Percentiles rank a stretch among this genome's conserved stretches.
Evolutionary conservation across 2,329 filamentous ascomycete species (phyloP).

Genomic region (Microdochium paspali): DNA sequence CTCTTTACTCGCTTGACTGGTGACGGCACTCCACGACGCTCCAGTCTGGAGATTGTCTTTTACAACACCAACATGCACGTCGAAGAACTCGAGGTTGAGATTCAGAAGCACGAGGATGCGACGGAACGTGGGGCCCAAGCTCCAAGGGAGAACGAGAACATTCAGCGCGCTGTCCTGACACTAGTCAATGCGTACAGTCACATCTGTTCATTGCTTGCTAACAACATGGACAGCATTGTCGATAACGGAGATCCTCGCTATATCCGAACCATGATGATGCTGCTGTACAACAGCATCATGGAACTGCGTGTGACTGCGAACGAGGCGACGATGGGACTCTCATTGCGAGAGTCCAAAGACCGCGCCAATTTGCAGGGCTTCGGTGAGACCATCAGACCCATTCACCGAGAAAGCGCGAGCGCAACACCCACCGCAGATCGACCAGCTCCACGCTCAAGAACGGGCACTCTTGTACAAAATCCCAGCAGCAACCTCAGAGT

Average conservation of each 20-base stretch:
- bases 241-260: constrained; percentile 58
- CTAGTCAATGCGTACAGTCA: constrained; percentile 57
- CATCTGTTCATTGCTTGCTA: constrained; percentile 50
- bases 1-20: constrained; percentile 53
- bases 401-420: constrained; percentile 40
- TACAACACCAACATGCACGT: constrained; percentile 61
- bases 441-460: constrained; percentile 26
- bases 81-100: constrained; percentile 55
- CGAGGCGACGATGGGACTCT: constrained; percentile 14
- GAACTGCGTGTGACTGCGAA: constrained; percentile 47
- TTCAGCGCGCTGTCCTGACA: constrained; percentile 53
- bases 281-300: constrained; percentile 59
- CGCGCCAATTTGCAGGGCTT: constrained; percentile 6
- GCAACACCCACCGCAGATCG: constrained; percentile 41
- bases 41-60: constrained; percentile 57
- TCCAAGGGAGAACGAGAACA: constrained; percentile 50
- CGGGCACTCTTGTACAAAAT: constrained; percentile 19
- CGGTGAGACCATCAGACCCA: constrained; percentile 38
- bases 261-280: constrained; percentile 53
- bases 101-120: constrained; percentile 48
- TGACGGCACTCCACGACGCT: constrained; percentile 50
- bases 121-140: constrained; percentile 38
- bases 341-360: neutral
- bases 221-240: constrained; percentile 55
- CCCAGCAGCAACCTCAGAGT: constrained; percentile 39